Conservation (phyloP, 139 green algal species). For the Picochlorum sp. region DNA sequence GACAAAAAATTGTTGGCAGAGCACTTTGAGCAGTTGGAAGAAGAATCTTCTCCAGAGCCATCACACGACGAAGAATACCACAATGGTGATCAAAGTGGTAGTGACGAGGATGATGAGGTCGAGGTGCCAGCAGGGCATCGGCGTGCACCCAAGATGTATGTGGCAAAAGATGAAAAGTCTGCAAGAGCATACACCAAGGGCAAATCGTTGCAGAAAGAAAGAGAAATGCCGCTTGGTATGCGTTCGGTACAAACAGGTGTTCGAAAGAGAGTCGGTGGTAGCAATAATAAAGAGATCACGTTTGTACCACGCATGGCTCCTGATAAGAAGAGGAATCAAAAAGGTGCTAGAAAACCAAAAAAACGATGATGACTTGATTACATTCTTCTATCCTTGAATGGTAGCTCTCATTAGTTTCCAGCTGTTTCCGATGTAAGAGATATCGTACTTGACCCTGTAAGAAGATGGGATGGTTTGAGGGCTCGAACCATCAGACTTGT, state of each 20-base stretch:
- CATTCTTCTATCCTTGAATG: neutral
- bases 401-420: neutral
- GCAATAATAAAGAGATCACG: conserved; percentile 53
- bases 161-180: conserved; percentile 48
- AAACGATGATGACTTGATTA: neutral
- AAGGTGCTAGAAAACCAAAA: conserved; percentile 12
- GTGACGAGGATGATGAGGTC: conserved; percentile 8
- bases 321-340: conserved; percentile 8
- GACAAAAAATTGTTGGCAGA: conserved; percentile 46
- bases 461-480: conserved; percentile 3
- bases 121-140: conserved; percentile 5
- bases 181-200: conserved; percentile 50
- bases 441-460: conserved; percentile 12
- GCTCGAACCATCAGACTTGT: neutral
- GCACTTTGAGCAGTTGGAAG: conserved; percentile 47
- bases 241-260: conserved; percentile 19
- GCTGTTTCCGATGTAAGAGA: neutral
- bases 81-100: neutral
- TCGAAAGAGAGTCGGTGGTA: conserved; percentile 14
- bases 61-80: too few species aligned
- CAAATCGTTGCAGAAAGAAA: conserved; percentile 33
- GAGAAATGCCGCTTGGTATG: conserved; percentile 47
- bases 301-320: conserved; percentile 42
- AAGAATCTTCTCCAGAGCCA: neutral
- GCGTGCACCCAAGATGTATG: conserved; percentile 56